Base-by-base conservation (phyloP, 371 early-diverging fungal genomes). In the Phascolomyces articulosus region DNA sequence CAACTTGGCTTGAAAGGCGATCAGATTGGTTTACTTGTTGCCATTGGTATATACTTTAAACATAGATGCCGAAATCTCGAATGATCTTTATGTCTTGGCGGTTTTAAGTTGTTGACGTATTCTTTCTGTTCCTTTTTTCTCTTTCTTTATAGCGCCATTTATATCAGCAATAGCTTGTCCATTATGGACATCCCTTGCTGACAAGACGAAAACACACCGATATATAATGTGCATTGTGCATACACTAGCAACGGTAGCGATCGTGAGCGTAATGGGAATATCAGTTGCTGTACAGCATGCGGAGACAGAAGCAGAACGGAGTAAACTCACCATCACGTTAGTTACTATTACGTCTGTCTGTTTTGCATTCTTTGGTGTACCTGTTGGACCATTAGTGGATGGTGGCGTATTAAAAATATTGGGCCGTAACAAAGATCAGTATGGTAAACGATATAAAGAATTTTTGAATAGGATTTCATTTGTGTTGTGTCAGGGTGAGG, bases 261-360 rank as follows among this genome's bases (percentile, higher is more conserved):
- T 83, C 60, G 83, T 83, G 27, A 83, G 83, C 59, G 80, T 83
- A 4, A 83, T 83, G 83, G 83, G 83, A 20, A 78, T 80, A 23
- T 72, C 79, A 2, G 76, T 78, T 11, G 67, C 75, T 0, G 76
- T 80, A 10, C 74, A 78, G 26, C 61, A 64, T 26, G 55, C 75
- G 2, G 71, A 69, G 34, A 68, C 74, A 16, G 75, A 61, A 47
- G 48, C 40, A 2, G 75, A 71, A 21, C 63, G 62, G 55, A 77
- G 64, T 31, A 66, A 68, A 44, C 49, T 80, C 11, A 75, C 79
- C 0, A 65, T 83, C 1, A 64, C 74, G 3, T 53, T 83, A 16
- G 83, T 80, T 8, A 80, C 79, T 3, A 64, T 75, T 3, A 78
- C 83, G 0, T 83, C 83, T 0, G 67, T 80, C 4, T 80, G 83